phyloP scores from a whole-genome alignment of 2,329 filamentous ascomycete species.

The Fusarium vanettenii region DNA sequence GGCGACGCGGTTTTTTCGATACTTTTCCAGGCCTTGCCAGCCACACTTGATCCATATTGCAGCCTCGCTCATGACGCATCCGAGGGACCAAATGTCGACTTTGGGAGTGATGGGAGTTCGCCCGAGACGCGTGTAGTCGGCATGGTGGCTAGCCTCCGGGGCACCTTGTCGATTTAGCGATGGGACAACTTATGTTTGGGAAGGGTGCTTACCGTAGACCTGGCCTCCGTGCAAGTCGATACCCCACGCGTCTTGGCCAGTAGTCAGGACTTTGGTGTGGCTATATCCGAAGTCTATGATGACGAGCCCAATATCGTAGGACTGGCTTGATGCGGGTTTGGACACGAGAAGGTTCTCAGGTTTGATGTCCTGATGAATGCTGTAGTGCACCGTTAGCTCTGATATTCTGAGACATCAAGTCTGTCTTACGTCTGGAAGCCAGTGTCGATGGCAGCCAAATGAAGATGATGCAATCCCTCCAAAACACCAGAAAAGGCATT shows the following conservation, averaged over 20 bases:
- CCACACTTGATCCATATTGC: not conserved
- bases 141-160: slow-evolving; percentile 8
- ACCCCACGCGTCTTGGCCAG: not conserved
- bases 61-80: slow-evolving; percentile 8
- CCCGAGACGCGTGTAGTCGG: not conserved
- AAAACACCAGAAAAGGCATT: not conserved
- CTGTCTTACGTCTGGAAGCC: not conserved
- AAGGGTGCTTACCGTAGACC: not conserved
- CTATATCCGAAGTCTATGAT: slow-evolving; percentile 19
- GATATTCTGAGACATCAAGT: not conserved
- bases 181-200: accelerated
- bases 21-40: not conserved
- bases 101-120: not conserved
- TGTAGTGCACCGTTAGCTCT: not conserved
- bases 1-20: not conserved
- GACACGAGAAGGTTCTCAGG: slow-evolving; percentile 20
- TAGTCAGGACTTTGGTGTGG: not conserved
- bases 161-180: not conserved
- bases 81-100: slow-evolving; percentile 10
- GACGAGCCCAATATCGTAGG: slow-evolving; percentile 1
- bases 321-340: not conserved
- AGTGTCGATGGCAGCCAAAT: not conserved
- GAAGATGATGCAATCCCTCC: slow-evolving; percentile 10
- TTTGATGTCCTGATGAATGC: slow-evolving; percentile 28
- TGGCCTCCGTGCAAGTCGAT: slow-evolving; percentile 5